Conservation (phyloP, 2,329 filamentous ascomycete species). For the Beauveria sp. region DNA sequence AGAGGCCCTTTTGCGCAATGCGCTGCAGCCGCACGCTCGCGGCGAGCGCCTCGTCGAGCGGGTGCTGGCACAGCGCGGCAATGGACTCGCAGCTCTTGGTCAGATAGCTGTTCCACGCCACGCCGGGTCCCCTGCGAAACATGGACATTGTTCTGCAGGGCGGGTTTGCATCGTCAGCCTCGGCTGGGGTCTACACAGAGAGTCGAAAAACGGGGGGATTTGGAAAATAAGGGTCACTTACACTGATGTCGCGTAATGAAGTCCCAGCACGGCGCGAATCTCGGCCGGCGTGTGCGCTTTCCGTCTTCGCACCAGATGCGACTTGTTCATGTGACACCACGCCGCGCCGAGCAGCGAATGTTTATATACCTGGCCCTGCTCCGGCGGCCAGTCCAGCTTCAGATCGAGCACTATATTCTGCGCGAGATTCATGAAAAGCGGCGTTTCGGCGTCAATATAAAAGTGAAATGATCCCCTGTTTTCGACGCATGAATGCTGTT, state of each 20-base stretch:
- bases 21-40: constrained; percentile 2
- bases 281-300: constrained; percentile 3
- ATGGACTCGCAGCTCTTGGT: constrained; percentile 6
- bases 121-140: constrained; percentile 3
- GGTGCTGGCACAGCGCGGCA: constrained; percentile 1
- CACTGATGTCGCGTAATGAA: not conserved
- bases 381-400: constrained; percentile 6
- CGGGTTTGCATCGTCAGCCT: not conserved
- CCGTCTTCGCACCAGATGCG: not conserved
- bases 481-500: constrained; percentile 1
- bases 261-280: constrained; percentile 3
- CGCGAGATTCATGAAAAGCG: not conserved
- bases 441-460: constrained; percentile 18
- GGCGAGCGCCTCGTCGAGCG: not conserved
- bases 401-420: constrained; percentile 2
- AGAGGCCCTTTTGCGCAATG: not conserved
- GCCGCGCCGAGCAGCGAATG: constrained; percentile 7
- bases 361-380: not conserved
- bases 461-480: constrained; percentile 25
- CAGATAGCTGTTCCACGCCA: constrained; percentile 3
- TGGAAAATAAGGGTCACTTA: not conserved
- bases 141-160: constrained; percentile 1
- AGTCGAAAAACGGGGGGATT: too few relatives aligned
- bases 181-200: not conserved
- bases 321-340: constrained; percentile 8